These are phyloP conservation scores for Saccharomyces hybrid DNA, from an alignment of 1,139 yeast genomes.

Conservation along the genomic window DNA sequence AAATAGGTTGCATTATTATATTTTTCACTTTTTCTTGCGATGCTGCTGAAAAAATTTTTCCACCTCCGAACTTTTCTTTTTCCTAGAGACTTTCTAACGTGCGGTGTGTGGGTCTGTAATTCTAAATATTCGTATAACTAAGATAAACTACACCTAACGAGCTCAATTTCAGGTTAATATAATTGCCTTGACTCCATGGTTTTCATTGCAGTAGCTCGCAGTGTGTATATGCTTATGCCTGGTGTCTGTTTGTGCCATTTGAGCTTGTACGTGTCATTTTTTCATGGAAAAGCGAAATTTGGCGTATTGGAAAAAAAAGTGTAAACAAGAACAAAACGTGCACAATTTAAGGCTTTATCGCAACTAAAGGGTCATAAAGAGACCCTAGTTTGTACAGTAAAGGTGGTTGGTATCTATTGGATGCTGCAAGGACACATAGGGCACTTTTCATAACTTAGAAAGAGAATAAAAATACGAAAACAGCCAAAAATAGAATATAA, in stretches of 20 bases:
- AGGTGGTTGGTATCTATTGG: background rate
- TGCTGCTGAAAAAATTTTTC: background rate
- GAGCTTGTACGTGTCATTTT: background rate
- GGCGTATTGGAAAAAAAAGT: background rate
- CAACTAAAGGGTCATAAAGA: background rate
- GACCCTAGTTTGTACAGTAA: background rate
- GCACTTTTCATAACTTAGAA: background rate
- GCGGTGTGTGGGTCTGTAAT: background rate
- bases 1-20: background rate
- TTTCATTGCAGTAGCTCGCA: background rate
- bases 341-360: background rate
- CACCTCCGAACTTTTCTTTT: background rate
- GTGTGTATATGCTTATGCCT: background rate
- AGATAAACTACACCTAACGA: background rate
- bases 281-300: background rate
- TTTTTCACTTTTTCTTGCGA: background rate
- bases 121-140: background rate
- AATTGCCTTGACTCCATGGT: background rate
- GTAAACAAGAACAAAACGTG: slow-evolving; percentile 1
- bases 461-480: background rate
- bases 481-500: background rate
- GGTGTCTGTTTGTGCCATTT: background rate
- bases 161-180: background rate
- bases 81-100: background rate
- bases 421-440: background rate